Percentiles rank a stretch among this genome's conserved stretches.
phyloP scores from a whole-genome alignment of 2,329 filamentous ascomycete species.

The Colletotrichum sp. region DNA sequence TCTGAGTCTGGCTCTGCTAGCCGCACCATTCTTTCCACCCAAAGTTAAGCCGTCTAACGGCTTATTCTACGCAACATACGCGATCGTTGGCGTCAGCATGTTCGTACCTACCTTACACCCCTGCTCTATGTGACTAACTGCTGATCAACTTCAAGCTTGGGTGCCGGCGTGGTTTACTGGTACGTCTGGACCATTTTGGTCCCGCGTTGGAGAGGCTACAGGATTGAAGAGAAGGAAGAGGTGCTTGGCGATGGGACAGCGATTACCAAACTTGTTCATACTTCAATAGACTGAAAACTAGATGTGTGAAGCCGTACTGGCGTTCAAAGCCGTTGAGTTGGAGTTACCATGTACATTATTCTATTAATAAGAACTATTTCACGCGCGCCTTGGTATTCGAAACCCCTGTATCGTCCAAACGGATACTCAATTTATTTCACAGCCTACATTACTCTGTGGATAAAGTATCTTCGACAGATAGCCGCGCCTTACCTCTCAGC shows the following conservation, averaged over 20 bases:
- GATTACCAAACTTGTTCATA: slow-evolving; percentile 61
- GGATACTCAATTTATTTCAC: background rate
- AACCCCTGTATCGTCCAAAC: background rate
- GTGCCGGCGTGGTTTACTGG: slow-evolving; percentile 70
- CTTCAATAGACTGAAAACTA: background rate
- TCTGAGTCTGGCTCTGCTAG: slow-evolving; percentile 59
- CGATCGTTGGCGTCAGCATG: slow-evolving; percentile 57
- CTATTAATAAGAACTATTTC: background rate
- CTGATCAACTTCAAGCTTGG: slow-evolving; percentile 47
- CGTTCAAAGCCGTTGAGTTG: background rate
- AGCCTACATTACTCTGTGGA: background rate
- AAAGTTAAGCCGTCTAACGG: slow-evolving; percentile 47
- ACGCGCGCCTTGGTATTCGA: background rate
- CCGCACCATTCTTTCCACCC: slow-evolving; percentile 68
- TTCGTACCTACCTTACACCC: slow-evolving; percentile 38
- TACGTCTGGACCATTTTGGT: slow-evolving; percentile 67
- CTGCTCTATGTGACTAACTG: background rate
- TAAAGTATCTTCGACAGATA: background rate
- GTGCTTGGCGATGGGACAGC: slow-evolving; percentile 70
- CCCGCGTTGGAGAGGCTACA: slow-evolving; percentile 64
- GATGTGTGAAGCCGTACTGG: background rate
- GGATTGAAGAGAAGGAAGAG: slow-evolving; percentile 64
- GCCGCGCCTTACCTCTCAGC: background rate
- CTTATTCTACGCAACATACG: slow-evolving; percentile 60
- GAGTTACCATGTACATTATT: background rate